Conservation (phyloP, 305 asterid genomes). For the Fraxinus xanthoxyloides region DNA sequence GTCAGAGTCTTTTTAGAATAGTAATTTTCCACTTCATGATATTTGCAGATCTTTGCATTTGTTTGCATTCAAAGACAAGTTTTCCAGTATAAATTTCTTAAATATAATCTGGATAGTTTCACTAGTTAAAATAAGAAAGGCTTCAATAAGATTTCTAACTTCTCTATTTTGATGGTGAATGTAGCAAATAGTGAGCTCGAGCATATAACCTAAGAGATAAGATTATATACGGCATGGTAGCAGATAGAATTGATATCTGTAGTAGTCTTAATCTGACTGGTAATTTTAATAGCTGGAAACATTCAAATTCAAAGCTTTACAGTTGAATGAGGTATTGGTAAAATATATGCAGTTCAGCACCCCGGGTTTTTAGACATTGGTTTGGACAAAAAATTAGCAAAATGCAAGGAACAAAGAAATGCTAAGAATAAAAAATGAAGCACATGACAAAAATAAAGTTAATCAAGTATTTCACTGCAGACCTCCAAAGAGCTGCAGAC, state of each 20-base stretch:
- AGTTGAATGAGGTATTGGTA: constrained; percentile 5
- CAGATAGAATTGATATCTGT: constrained; percentile 14
- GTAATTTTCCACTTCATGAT: background rate
- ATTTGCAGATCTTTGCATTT: background rate
- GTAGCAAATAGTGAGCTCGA: background rate
- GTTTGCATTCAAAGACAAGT: background rate
- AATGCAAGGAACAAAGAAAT: background rate
- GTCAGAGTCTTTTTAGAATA: background rate
- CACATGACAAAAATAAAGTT: background rate
- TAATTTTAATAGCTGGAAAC: background rate
- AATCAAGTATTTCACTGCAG: constrained; percentile 9
- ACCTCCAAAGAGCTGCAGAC: constrained; percentile 13
- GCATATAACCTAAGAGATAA: constrained; percentile 6
- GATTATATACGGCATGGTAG: constrained; percentile 10
- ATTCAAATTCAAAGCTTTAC: constrained; percentile 4
- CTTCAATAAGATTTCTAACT: constrained; percentile 7
- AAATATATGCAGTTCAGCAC: background rate
- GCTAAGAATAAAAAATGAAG: background rate
- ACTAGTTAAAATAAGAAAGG: constrained; percentile 3
- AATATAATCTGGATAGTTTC: constrained; percentile 20
- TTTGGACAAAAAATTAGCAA: background rate
- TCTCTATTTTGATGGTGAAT: background rate
- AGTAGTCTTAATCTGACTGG: background rate
- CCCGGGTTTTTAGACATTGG: background rate
- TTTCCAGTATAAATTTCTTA: constrained; percentile 4